Evolutionary conservation across 2,329 filamentous ascomycete genomes (phyloP).

Genomic region (Pseudofabraea citricarpa): DNA sequence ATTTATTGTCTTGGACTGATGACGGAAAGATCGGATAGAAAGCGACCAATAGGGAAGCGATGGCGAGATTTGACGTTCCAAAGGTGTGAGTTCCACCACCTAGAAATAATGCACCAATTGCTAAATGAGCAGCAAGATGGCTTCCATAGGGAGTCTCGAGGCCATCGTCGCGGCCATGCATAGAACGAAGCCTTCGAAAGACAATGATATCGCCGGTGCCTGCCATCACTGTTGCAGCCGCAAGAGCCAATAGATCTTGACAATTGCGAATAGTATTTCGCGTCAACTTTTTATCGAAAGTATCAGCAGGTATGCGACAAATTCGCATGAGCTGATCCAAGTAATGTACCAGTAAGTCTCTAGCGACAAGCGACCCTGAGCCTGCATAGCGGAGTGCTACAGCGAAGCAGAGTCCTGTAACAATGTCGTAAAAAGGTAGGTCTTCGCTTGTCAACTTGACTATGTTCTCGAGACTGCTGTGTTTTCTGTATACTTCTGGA

Average conservation of each 20-base stretch:
- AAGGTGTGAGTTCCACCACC: constrained; percentile 92
- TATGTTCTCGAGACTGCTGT: constrained; percentile 55
- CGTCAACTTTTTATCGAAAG: constrained; percentile 80
- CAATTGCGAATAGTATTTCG: constrained; percentile 84
- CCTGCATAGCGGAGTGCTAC: constrained; percentile 71
- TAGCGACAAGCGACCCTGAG: constrained; percentile 63
- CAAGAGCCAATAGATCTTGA: constrained; percentile 80
- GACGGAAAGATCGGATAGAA: constrained; percentile 94
- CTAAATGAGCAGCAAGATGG: constrained; percentile 87
- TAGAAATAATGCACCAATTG: constrained; percentile 84
- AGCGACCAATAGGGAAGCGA: constrained; percentile 79
- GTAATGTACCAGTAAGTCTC: constrained; percentile 78
- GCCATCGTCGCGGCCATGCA: constrained; percentile 81
- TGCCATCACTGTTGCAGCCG: constrained; percentile 86
- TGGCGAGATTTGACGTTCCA: constrained; percentile 79
- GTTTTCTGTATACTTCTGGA: constrained; percentile 61
- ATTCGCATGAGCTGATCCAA: constrained; percentile 83
- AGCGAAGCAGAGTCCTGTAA: constrained; percentile 82
- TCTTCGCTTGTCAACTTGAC: constrained; percentile 70
- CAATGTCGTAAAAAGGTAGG: constrained; percentile 87
- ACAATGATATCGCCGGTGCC: constrained; percentile 86
- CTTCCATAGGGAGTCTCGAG: constrained; percentile 82
- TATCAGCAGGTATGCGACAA: constrained; percentile 48
- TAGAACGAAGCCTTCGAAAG: constrained; percentile 76
- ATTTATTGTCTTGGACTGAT: constrained; percentile 86